These are phyloP conservation scores for Aphanomyces cochlioides DNA, from an alignment of 352 stramenopile genomes.

Conservation along the genomic window DNA sequence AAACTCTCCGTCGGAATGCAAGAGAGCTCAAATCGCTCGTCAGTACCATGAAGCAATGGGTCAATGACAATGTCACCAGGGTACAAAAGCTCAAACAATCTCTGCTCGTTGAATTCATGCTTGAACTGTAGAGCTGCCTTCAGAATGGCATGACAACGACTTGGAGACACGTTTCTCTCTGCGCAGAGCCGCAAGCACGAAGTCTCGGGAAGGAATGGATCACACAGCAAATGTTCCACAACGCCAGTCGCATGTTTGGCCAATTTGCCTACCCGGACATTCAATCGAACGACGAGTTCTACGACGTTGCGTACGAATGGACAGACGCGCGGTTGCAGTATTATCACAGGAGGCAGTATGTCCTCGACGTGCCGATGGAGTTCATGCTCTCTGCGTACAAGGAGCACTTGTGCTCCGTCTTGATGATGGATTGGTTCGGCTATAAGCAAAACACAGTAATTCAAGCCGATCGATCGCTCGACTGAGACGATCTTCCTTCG, in stretches of 20 bases:
- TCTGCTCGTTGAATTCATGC: not conserved
- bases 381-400: slow-evolving; percentile 6
- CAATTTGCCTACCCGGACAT: not conserved
- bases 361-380: slow-evolving; percentile 4
- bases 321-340: slow-evolving; percentile 10
- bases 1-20: not conserved
- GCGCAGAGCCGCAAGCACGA: not conserved
- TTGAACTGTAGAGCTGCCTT: not conserved
- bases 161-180: slow-evolving; percentile 8
- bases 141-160: not conserved
- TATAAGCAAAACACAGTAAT: slow-evolving; percentile 7
- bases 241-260: slow-evolving; percentile 11
- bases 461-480: too few relatives aligned
- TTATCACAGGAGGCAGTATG: slow-evolving; percentile 6
- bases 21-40: not conserved
- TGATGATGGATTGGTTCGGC: slow-evolving; percentile 19
- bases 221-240: slow-evolving; percentile 30
- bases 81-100: not conserved
- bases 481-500: not conserved
- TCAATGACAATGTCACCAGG: not conserved
- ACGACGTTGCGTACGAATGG: not conserved
- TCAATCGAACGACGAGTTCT: not conserved
- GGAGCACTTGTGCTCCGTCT: slow-evolving; percentile 1
- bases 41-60: not conserved
- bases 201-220: slow-evolving; percentile 21